Conservation (phyloP, 2,329 filamentous ascomycete species). For the Hypoxylon sp. region DNA sequence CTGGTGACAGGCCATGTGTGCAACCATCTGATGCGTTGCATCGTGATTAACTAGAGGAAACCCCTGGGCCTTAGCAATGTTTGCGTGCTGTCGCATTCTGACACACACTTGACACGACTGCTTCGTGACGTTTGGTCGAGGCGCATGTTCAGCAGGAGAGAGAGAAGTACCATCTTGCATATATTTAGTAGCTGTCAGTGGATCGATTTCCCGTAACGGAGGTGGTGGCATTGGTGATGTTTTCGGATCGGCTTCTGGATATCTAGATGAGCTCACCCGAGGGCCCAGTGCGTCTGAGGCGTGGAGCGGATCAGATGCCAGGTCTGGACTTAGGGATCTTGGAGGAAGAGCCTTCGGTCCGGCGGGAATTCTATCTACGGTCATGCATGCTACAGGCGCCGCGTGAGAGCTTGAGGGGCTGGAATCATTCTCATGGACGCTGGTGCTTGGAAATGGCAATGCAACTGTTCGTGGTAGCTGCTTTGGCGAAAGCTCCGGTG, state of each 20-base stretch:
- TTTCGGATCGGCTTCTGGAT: conserved; percentile 12
- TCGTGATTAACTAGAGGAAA: conserved; percentile 43
- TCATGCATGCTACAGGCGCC: conserved; percentile 21
- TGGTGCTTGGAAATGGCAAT: conserved; percentile 22
- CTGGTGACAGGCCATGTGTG: conserved; percentile 41
- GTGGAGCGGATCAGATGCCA: conserved; percentile 16
- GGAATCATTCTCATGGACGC: conserved; percentile 1
- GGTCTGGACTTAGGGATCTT: conserved; percentile 7
- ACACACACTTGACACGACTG: conserved; percentile 49
- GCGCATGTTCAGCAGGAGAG: conserved; percentile 13
- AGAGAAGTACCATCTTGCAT: conserved; percentile 8
- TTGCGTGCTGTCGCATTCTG: conserved; percentile 48
- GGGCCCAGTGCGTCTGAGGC: conserved; percentile 22
- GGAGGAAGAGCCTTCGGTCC: conserved; percentile 19
- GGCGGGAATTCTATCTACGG: conserved; percentile 11
- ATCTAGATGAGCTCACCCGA: conserved; percentile 8
- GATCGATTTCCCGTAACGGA: conserved; percentile 25
- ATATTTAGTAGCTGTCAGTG: conserved; percentile 18
- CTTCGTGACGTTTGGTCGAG: conserved; percentile 38
- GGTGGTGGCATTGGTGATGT: conserved; percentile 42
- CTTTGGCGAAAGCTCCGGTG: conserved; percentile 54
- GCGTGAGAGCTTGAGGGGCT: background rate
- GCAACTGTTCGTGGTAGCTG: conserved; percentile 46
- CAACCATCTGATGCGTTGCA: conserved; percentile 42
- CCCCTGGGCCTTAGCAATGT: conserved; percentile 45